phyloP scores from a whole-genome alignment of 805 yeast species.

The Zygotorulaspora florentina region DNA sequence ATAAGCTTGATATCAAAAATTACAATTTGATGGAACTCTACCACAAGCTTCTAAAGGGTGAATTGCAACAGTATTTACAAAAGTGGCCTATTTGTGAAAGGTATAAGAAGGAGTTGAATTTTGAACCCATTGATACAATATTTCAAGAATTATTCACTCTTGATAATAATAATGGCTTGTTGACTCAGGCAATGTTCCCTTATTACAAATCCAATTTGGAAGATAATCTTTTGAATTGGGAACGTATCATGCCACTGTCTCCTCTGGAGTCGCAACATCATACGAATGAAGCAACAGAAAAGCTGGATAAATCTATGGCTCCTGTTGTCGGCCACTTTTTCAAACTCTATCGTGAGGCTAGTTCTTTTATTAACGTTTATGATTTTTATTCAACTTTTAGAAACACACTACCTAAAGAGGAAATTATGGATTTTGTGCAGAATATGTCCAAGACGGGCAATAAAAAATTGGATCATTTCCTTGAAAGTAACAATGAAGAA shows the following conservation, averaged over 20 bases:
- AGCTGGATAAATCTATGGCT: conserved; percentile 38
- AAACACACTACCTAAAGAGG: conserved; percentile 40
- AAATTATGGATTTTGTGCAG: conserved; percentile 26
- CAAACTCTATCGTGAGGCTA: conserved; percentile 74
- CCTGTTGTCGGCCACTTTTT: conserved; percentile 59
- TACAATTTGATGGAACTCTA: conserved; percentile 33
- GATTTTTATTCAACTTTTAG: conserved; percentile 64
- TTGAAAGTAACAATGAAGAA: conserved; percentile 24
- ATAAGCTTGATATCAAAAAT: conserved; percentile 23
- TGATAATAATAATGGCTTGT: conserved; percentile 31
- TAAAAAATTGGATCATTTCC: conserved; percentile 27
- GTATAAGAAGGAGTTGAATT: conserved; percentile 20
- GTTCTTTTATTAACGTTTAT: conserved; percentile 58
- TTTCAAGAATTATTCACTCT: conserved; percentile 35
- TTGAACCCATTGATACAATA: conserved; percentile 32
- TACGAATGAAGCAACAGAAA: conserved; percentile 13
- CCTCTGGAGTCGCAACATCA: neutral
- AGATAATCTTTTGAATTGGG: conserved; percentile 32
- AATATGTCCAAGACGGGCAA: conserved; percentile 27
- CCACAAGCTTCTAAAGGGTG: conserved; percentile 26
- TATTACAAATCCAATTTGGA: conserved; percentile 30
- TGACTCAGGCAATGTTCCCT: conserved; percentile 34
- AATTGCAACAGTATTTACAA: conserved; percentile 20
- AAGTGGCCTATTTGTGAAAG: conserved; percentile 28
- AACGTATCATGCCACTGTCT: conserved; percentile 21